phyloP scores from a whole-genome alignment of 129 eudicot species.

The Centella asiatica region DNA sequence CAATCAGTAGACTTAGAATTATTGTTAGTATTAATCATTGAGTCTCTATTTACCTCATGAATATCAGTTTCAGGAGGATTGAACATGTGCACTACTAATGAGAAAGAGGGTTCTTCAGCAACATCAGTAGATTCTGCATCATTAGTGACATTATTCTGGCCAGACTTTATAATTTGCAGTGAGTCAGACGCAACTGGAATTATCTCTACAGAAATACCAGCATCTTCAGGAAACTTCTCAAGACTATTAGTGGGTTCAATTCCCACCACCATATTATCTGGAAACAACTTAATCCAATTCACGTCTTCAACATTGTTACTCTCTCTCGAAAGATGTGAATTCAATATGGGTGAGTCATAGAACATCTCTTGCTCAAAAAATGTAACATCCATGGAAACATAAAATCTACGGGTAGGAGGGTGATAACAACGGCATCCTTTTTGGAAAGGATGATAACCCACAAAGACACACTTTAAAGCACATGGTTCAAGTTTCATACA shows the following conservation, averaged over 20 bases:
- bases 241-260: neutral
- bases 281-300: slow-evolving; percentile 1
- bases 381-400: slow-evolving; percentile 8
- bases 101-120: neutral
- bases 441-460: neutral
- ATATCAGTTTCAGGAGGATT: neutral
- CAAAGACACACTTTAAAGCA: neutral
- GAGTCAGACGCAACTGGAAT: no score
- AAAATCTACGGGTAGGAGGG: slow-evolving; percentile 1
- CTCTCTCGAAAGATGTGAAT: no score
- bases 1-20: neutral
- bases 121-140: neutral
- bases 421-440: slow-evolving; percentile 7
- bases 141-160: no score
- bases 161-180: no score
- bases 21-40: neutral
- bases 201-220: no score
- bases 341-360: no score
- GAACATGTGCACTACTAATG: neutral
- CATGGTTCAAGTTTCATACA: neutral
- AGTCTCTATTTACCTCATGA: neutral
- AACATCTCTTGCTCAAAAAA: neutral
- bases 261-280: neutral
- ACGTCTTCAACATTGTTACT: neutral
- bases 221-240: no score